Conservation (phyloP, 495 filamentous ascomycete species). For the Parathielavia appendiculata region DNA sequence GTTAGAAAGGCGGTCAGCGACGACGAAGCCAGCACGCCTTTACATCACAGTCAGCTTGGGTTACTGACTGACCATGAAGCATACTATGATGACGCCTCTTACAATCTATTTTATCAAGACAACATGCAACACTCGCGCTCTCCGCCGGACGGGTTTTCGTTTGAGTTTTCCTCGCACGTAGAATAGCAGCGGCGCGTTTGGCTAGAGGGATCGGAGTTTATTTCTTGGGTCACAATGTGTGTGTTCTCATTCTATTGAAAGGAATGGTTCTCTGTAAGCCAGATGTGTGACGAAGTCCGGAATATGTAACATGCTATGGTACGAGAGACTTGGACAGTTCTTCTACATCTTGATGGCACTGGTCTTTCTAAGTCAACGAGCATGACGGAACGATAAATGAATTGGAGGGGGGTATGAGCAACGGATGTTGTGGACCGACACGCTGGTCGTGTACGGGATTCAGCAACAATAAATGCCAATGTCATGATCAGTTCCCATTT, state of each 20-base stretch:
- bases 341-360: not conserved
- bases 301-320: too few relatives aligned
- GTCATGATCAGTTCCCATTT: too few relatives aligned
- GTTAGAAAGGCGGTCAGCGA: not conserved
- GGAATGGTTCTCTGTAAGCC: too few relatives aligned
- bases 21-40: not conserved
- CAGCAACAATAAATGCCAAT: too few relatives aligned
- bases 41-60: not conserved
- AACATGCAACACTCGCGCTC: not conserved
- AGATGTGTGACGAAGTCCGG: too few relatives aligned
- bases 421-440: not conserved
- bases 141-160: not conserved
- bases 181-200: not conserved
- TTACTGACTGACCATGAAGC: not conserved
- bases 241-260: too few relatives aligned
- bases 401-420: not conserved
- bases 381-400: not conserved
- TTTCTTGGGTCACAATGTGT: not conserved
- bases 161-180: slow-evolving; percentile 7
- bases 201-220: not conserved
- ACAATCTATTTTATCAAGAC: not conserved
- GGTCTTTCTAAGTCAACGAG: not conserved
- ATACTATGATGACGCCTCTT: slow-evolving; percentile 1
- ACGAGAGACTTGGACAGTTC: too few relatives aligned
- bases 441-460: not conserved